Evolutionary conservation across 1,284 basidiomycete genomes (phyloP), one percentile per base, ranked within the genome.

Genomic region (Apiotrichum mycotoxinovorans): DNA sequence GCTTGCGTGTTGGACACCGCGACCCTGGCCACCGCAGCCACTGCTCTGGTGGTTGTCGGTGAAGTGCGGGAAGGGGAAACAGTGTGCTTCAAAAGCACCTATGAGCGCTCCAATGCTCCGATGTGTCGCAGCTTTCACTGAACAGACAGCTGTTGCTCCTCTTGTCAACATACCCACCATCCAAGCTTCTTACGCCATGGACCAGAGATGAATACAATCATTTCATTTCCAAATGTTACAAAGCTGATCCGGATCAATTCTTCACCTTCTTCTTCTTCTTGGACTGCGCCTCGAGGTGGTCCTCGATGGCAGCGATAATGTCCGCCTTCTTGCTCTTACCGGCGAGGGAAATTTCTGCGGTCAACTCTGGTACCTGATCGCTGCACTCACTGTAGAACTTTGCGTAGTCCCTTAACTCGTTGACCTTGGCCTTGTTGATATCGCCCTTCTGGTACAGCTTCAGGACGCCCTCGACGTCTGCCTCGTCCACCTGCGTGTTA

Each of bases 371-470:
- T n/a, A 7, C 14, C 14, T 26, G 11, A 34, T 10, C 1, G 3
- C 18, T 4, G 9, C 30, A 64, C 71, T 54, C 27, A 73, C 72
- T 56, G 44, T 72, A 57, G 52, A 63, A 71, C 46, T 69, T 70
- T 7, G 67, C 67, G 30, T 63, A 76, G 30, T 70, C 87, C 81
- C 86, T 88, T 51, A 92, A 78, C 63, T 91, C 87, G 70, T 86
- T 85, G 54, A 89, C 86, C 40, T 84, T 85, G 59, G 89, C 88
- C 81, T 89, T 91, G 56, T 65, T 75, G 43, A 91, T 76, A 20
- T 75, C 78, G 3, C 83, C 86, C 12, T 76, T 73, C 18, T 84
- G 81, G 65, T 83, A 85, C 68, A 81, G 83, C 60, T 82, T 84
- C 48, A 83, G 81, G 54, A 92, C 80, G 72, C 90, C 87, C 37